A percentile compares a stretch with the other conserved stretches of the same genome.
Conservation (phyloP, 306 rosid species). For the Betula pendula region DNA sequence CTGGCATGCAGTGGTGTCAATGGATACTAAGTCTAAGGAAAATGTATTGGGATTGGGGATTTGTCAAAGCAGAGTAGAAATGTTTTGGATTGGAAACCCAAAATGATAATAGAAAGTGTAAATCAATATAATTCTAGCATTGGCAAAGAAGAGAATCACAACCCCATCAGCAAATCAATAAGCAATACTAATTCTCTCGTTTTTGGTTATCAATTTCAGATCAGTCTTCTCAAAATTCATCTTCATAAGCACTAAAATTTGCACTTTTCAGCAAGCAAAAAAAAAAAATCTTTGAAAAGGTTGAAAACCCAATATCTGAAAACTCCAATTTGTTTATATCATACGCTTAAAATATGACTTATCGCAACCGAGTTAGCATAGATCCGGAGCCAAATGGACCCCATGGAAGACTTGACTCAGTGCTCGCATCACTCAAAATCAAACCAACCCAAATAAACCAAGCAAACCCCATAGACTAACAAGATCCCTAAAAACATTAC, state of each 20-base stretch:
- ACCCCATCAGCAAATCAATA: neutral
- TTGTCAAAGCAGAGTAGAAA: neutral
- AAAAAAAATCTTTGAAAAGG: neutral
- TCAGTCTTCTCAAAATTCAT: neutral
- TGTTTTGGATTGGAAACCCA: neutral
- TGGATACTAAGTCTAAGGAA: neutral
- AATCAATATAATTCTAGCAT: neutral
- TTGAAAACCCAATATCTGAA: neutral
- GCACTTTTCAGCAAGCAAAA: neutral
- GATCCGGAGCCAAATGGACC: conserved; percentile 7
- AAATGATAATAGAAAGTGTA: neutral
- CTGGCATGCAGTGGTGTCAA: neutral
- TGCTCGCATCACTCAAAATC: neutral
- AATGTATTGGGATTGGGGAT: neutral
- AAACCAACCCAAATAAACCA: neutral
- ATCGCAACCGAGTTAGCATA: neutral
- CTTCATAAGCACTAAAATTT: neutral
- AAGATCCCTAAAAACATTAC: neutral
- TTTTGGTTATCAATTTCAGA: neutral
- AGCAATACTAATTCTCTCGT: neutral
- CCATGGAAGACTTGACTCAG: neutral
- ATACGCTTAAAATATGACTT: too few species aligned
- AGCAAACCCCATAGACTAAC: neutral
- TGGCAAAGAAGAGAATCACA: neutral
- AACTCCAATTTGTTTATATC: conserved; percentile 2